A percentile compares a stretch with the other conserved stretches of the same genome.
Conservation (phyloP, 768 basidiomycete genomes). For the Trametes maxima region DNA sequence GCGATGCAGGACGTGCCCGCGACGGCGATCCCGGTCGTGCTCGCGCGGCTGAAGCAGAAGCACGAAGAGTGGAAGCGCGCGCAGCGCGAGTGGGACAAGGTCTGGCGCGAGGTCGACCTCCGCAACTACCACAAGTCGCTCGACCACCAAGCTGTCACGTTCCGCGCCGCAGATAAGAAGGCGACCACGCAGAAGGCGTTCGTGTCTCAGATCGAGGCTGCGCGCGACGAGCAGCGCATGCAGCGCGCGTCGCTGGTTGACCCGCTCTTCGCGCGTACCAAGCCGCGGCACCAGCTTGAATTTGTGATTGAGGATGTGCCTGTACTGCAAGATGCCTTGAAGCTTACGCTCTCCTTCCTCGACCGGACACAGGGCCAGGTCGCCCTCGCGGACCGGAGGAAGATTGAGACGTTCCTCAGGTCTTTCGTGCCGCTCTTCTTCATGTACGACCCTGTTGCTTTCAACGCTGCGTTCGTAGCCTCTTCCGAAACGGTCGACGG, state of each 20-base stretch:
- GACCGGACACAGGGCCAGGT: constrained; percentile 85
- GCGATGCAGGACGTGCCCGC: constrained; percentile 93
- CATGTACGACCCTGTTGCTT: constrained; percentile 68
- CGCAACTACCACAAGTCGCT: constrained; percentile 92
- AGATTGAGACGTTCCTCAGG: constrained; percentile 82
- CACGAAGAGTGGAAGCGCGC: constrained; percentile 99
- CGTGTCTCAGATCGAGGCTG: constrained; percentile 82
- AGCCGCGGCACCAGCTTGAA: constrained; percentile 78
- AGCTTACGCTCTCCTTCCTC: constrained; percentile 87
- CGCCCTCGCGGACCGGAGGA: constrained; percentile 67
- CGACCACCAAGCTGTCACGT: constrained; percentile 90
- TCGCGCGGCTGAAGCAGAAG: constrained; percentile 89
- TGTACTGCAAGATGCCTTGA: constrained; percentile 84
- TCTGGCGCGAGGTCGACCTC: constrained; percentile 96
- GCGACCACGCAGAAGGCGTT: constrained; percentile 73
- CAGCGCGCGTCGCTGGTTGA: constrained; percentile 64
- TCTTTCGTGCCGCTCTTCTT: constrained; percentile 37
- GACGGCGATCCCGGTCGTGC: constrained; percentile 86
- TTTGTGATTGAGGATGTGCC: constrained; percentile 72
- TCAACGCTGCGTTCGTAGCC: constrained; percentile 69
- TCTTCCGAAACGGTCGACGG: constrained; percentile 56
- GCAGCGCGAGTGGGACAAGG: constrained; percentile 97
- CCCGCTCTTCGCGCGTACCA: constrained; percentile 56
- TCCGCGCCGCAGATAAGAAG: constrained; percentile 91
- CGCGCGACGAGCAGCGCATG: constrained; percentile 77